Percentiles rank a stretch among this genome's conserved stretches.
These are phyloP conservation scores for Pyropia haitanensis DNA, from an alignment of 23 red algal genomes.

Conservation along the genomic window DNA sequence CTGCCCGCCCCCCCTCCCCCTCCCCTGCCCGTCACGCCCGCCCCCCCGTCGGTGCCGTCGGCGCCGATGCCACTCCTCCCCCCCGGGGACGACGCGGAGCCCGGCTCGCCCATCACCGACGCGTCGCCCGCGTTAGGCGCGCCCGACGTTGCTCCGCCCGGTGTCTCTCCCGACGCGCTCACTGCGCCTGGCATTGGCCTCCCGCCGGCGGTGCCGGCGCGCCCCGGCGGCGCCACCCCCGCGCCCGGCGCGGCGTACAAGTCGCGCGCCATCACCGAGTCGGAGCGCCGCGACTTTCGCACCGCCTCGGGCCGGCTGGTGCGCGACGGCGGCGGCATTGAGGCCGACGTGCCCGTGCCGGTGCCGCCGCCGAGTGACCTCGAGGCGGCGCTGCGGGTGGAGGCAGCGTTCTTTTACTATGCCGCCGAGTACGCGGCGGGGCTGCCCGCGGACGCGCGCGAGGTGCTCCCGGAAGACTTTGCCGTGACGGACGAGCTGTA, in stretches of 20 bases:
- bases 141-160: too few relatives aligned
- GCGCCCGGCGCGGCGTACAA: constrained; percentile 28
- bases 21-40: too few relatives aligned
- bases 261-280: constrained; percentile 19
- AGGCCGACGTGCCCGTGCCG: constrained; percentile 60
- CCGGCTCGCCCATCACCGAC: too few relatives aligned
- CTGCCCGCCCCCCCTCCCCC: too few relatives aligned
- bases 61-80: background rate
- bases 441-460: background rate
- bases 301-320: constrained; percentile 71
- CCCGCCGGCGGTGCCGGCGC: too few relatives aligned
- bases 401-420: constrained; percentile 87
- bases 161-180: too few relatives aligned
- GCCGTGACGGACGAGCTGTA: constrained; percentile 60
- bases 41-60: too few relatives aligned
- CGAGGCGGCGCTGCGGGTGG: constrained; percentile 48
- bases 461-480: constrained; percentile 28
- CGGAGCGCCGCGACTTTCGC: constrained; percentile 50
- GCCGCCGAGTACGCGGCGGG: constrained; percentile 67
- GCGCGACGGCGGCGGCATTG: constrained; percentile 87
- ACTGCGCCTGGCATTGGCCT: too few relatives aligned
- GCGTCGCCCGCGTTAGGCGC: too few relatives aligned
- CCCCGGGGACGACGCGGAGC: too few relatives aligned
- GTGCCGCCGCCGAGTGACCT: constrained; percentile 40
- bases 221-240: too few relatives aligned